Evolutionary conservation across 345 rosid species (phyloP), one percentile per base, ranked within the genome.

Genomic region (Tarenaya hassleriana): DNA sequence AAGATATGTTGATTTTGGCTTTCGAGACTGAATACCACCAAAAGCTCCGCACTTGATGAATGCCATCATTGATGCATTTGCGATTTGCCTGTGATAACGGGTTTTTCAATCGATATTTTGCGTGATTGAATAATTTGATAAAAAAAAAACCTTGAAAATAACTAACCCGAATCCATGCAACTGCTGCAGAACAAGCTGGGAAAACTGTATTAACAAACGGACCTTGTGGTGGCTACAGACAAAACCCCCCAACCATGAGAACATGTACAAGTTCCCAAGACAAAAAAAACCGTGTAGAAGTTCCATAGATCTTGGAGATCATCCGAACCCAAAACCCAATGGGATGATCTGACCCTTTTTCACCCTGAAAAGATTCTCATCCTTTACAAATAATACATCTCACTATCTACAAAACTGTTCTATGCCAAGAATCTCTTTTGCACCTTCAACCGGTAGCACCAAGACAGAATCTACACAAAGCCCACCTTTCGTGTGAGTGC

Each of bases 401-500:
- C 69, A 45, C 39, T 58, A 52, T 58, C 53, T 52, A 65, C 60
- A 38, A 57, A 45, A 45, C 60, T 59, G 47, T 12, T 33, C 33
- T 47, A 44, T 29, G 21, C 60, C 56, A 59, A 8, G 40, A 24
- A 59, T 46, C 65, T 68, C 58, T 72, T 75, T 70, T 39, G 39
- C 73, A 46, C 49, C 13, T 31, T 58, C 72, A 66, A 67, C 65
- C 2, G 97, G 97, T 46, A 69, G 69, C 10, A 90, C 64, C 44
- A 81, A 63, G 47, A 84, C 83, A 46, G 76, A 64, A 60, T 90
- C 97, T 34, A 90, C 50, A 51, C 90, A 79, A 4, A 90, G 64
- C n/a, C 97, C 97, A 10, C 97, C 97, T 74, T 90, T 90, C 10
- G 94, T 78, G 72, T 86, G 97, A 33, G 97, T 90, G 60, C 97